Conservation (phyloP, 2,329 filamentous ascomycete species). For the Tolypocladium ovalisporum region DNA sequence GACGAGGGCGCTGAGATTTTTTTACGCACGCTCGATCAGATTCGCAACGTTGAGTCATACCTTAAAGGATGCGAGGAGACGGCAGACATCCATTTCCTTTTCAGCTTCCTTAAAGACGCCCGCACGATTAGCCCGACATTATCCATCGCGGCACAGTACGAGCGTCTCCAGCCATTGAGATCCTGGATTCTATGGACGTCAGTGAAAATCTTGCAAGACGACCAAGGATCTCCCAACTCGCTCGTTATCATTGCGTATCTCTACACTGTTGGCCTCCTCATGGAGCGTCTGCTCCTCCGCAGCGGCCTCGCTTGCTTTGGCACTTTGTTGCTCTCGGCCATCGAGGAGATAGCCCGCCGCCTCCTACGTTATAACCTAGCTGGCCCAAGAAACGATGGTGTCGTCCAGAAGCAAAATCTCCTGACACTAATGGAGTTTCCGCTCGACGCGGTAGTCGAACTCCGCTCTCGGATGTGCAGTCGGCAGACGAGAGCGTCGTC, state of each 20-base stretch:
- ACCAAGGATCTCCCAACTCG: constrained; percentile 63
- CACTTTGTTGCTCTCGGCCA: constrained; percentile 64
- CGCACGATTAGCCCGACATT: constrained; percentile 59
- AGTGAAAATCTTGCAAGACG: constrained; percentile 68
- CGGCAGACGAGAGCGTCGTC: no score
- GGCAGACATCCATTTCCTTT: constrained; percentile 56
- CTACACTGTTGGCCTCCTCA: constrained; percentile 75
- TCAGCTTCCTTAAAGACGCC: constrained; percentile 61
- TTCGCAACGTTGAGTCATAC: constrained; percentile 56
- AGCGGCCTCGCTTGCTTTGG: constrained; percentile 86
- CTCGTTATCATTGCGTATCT: constrained; percentile 82
- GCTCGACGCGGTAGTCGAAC: constrained; percentile 56
- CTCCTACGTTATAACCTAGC: constrained; percentile 58
- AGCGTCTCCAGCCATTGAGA: constrained; percentile 75
- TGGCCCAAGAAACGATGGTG: constrained; percentile 32
- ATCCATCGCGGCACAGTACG: constrained; percentile 75
- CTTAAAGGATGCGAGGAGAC: constrained; percentile 60
- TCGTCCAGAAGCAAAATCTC: constrained; percentile 42
- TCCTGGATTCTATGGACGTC: constrained; percentile 97
- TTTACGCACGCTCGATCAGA: constrained; percentile 53
- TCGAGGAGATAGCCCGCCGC: constrained; percentile 76
- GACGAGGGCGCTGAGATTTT: constrained; percentile 62
- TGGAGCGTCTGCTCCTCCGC: constrained; percentile 87
- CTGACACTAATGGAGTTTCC: constrained; percentile 62
- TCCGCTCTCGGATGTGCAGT: no score